These are phyloP conservation scores for Rubus idaeus DNA, from an alignment of 306 rosid genomes.

Conservation along the genomic window DNA sequence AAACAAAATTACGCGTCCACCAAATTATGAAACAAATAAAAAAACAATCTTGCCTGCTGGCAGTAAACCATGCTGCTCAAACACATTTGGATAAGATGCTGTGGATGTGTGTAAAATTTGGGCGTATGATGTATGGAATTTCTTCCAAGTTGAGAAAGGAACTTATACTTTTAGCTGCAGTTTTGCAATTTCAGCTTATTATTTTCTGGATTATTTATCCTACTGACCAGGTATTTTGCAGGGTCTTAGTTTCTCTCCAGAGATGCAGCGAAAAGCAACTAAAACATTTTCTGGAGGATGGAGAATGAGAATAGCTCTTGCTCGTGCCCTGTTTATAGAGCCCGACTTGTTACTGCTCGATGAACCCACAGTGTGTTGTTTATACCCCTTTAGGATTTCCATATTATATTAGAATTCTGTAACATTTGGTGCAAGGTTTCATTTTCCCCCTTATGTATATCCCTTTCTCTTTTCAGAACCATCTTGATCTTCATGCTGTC, in stretches of 20 bases:
- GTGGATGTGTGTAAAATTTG: not conserved
- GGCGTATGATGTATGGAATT: constrained; percentile 4
- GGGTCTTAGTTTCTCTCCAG: constrained; percentile 95
- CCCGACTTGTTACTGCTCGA: constrained; percentile 94
- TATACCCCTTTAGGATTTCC: constrained; percentile 13
- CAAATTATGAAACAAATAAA: not conserved
- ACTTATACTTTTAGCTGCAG: not conserved
- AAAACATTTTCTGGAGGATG: constrained; percentile 98
- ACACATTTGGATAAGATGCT: not conserved
- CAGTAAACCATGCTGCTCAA: not conserved
- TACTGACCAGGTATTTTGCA: constrained; percentile 35
- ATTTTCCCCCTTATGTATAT: not conserved
- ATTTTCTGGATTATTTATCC: constrained; percentile 18
- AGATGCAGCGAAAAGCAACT: constrained; percentile 87
- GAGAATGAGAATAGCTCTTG: constrained; percentile 99
- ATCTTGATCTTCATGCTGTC: constrained; percentile 99
- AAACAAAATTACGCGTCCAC: not conserved
- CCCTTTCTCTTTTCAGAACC: constrained; percentile 62
- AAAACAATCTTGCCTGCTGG: not conserved
- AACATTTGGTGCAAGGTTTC: constrained; percentile 7
- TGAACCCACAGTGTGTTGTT: constrained; percentile 82
- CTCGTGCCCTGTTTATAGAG: constrained; percentile 93
- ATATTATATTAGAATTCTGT: constrained; percentile 8
- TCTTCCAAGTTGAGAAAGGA: constrained; percentile 7
- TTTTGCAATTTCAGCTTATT: not conserved